phyloP scores from a whole-genome alignment of 2,329 filamentous ascomycete genomes.

The Colletotrichum sp. region DNA sequence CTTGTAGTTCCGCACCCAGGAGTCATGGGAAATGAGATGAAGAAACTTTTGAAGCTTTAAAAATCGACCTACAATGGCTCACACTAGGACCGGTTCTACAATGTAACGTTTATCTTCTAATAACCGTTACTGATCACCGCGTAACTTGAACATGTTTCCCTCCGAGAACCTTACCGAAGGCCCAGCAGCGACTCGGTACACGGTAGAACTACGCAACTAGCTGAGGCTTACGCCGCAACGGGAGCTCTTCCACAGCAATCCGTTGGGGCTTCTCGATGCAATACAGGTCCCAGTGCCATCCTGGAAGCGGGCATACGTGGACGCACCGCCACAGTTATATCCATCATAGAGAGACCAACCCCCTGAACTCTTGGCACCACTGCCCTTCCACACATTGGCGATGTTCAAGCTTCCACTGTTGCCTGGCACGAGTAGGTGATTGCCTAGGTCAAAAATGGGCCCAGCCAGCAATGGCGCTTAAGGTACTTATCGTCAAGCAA shows the following conservation, averaged over 20 bases:
- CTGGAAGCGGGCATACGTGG: background rate
- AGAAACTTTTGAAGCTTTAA: slow-evolving; percentile 27
- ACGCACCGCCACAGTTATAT: background rate
- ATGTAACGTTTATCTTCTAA: background rate
- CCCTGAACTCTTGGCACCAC: background rate
- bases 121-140: background rate
- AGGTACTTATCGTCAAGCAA: background rate
- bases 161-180: background rate
- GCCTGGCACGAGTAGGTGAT: background rate
- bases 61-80: background rate
- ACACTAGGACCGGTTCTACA: background rate
- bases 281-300: background rate
- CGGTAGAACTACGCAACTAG: background rate
- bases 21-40: slow-evolving; percentile 40
- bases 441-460: background rate
- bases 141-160: background rate
- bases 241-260: background rate
- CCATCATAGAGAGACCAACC: background rate
- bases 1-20: slow-evolving; percentile 42
- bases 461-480: background rate
- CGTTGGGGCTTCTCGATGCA: background rate
- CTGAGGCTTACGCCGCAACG: background rate
- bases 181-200: background rate
- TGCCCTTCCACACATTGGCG: background rate
- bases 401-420: background rate